These are phyloP conservation scores for Fusarium anthophilum DNA, from an alignment of 2,329 filamentous ascomycete species.

Conservation along the genomic window DNA sequence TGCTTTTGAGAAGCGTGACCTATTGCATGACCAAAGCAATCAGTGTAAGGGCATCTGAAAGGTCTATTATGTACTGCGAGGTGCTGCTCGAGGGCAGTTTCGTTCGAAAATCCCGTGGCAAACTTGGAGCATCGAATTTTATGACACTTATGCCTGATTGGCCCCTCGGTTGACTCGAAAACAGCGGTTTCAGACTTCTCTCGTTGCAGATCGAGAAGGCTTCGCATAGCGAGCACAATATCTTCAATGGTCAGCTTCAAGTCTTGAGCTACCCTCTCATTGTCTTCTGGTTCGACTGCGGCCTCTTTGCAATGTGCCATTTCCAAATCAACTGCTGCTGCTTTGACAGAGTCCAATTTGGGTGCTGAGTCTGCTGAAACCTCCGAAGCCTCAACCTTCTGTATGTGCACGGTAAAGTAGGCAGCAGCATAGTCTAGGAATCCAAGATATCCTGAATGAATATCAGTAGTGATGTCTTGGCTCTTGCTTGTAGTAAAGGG, in stretches of 20 bases:
- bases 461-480: accelerated
- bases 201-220: accelerated
- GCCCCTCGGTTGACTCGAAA: accelerated
- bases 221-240: accelerated
- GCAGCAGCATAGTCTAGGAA: neutral
- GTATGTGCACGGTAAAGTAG: neutral
- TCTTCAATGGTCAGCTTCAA: accelerated
- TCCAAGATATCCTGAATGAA: neutral
- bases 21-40: accelerated
- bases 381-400: accelerated
- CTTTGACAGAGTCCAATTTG: accelerated
- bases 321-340: accelerated
- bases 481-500: accelerated
- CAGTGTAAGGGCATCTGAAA: accelerated
- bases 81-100: accelerated
- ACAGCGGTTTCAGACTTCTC: accelerated
- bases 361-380: accelerated
- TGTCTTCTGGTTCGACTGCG: too few species aligned
- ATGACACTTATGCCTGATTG: neutral
- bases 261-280: too few species aligned
- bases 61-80: accelerated
- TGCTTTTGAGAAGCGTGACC: accelerated
- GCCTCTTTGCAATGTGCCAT: accelerated
- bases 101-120: accelerated
- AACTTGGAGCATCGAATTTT: neutral